These are phyloP conservation scores for Pachyrhizus erosus DNA, from an alignment of 306 rosid genomes.

Conservation along the genomic window DNA sequence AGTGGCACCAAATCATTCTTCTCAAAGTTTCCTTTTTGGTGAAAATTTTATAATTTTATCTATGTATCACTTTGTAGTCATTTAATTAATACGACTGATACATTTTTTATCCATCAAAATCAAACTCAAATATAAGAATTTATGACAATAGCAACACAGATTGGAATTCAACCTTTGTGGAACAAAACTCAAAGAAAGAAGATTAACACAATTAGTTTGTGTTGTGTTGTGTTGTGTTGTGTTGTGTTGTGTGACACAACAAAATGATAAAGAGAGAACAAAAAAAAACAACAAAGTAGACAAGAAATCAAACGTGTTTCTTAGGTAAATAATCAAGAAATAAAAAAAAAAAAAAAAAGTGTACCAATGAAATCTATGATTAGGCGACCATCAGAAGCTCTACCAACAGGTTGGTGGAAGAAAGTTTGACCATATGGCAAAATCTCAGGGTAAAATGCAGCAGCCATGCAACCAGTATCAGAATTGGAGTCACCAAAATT, in stretches of 20 bases:
- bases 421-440: slow-evolving; percentile 69
- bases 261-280: not conserved
- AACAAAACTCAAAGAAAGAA: not conserved
- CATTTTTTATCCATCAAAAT: too few relatives aligned
- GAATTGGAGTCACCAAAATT: slow-evolving; percentile 84
- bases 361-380: slow-evolving; percentile 77
- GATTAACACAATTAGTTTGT: not conserved
- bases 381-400: slow-evolving; percentile 77
- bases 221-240: too few relatives aligned
- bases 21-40: not conserved
- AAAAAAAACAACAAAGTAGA: not conserved
- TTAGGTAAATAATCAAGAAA: not conserved
- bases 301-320: not conserved
- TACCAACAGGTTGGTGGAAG: slow-evolving; percentile 66
- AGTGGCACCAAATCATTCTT: not conserved
- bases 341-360: too few relatives aligned
- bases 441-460: slow-evolving; percentile 60
- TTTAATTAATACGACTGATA: too few relatives aligned
- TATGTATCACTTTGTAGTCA: not conserved
- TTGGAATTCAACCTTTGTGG: not conserved
- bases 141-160: not conserved
- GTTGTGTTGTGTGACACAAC: not conserved
- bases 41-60: not conserved
- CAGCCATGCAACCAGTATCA: slow-evolving; percentile 70
- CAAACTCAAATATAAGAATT: too few relatives aligned